These are phyloP conservation scores for Dactylonectria macrodidyma DNA, from an alignment of 2,329 filamentous ascomycete species.

Conservation along the genomic window DNA sequence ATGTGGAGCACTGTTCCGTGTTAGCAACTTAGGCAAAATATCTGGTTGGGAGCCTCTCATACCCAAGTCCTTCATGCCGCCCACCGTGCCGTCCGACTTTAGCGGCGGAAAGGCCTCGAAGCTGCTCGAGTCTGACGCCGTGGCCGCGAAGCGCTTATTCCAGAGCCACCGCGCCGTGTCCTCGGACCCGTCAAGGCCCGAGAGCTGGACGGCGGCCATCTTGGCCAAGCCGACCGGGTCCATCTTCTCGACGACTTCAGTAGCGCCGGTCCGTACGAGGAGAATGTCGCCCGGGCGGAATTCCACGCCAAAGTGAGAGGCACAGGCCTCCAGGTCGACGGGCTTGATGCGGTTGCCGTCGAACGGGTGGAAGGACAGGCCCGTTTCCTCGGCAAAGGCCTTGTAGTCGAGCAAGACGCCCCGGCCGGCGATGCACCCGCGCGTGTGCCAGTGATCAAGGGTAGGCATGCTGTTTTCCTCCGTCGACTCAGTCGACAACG, in stretches of 20 bases:
- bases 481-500: slow-evolving; percentile 45
- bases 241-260: slow-evolving; percentile 68
- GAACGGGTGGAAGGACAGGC: slow-evolving; percentile 66
- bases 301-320: slow-evolving; percentile 71
- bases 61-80: slow-evolving; percentile 51
- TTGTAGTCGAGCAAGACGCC: slow-evolving; percentile 71
- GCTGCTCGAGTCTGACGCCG: slow-evolving; percentile 17
- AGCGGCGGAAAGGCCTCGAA: slow-evolving; percentile 26
- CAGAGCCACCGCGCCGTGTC: slow-evolving; percentile 77
- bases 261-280: slow-evolving; percentile 75
- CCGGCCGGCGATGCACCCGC: slow-evolving; percentile 67
- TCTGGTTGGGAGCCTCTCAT: not conserved
- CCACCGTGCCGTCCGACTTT: slow-evolving; percentile 9
- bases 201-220: slow-evolving; percentile 46
- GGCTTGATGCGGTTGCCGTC: slow-evolving; percentile 67
- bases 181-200: slow-evolving; percentile 62
- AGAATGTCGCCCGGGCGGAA: slow-evolving; percentile 78
- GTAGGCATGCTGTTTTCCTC: slow-evolving; percentile 48
- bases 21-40: not conserved
- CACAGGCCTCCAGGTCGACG: slow-evolving; percentile 70
- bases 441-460: slow-evolving; percentile 58
- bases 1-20: slow-evolving; percentile 60
- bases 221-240: slow-evolving; percentile 53
- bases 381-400: slow-evolving; percentile 64
- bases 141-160: slow-evolving; percentile 76